Percentiles rank a stretch among this genome's conserved stretches.
Conservation (phyloP, 2,329 filamentous ascomycete species). For the Purpureocillium lavendulum region DNA sequence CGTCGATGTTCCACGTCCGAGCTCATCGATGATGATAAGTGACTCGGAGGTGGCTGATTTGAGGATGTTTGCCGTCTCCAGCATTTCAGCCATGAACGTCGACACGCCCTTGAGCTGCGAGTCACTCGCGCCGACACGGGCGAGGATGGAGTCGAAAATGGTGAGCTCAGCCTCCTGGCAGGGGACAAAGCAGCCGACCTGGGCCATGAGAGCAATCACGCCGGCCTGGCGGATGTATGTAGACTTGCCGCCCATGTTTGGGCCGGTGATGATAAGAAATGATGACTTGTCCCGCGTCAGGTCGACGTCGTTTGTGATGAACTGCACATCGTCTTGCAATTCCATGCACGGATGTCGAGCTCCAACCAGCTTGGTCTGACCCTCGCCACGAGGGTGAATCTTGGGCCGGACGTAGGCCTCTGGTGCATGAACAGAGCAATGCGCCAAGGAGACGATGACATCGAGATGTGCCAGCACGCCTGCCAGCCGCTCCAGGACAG, state of each 20-base stretch:
- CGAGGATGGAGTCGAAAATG: slow-evolving; percentile 94
- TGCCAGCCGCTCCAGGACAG: slow-evolving; percentile 82
- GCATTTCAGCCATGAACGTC: slow-evolving; percentile 99
- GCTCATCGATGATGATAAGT: slow-evolving; percentile 96
- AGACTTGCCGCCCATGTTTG: slow-evolving; percentile 98
- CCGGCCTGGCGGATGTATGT: slow-evolving; percentile 97
- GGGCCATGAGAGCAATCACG: slow-evolving; percentile 94
- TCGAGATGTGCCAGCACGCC: slow-evolving; percentile 87
- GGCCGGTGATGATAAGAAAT: slow-evolving; percentile 93
- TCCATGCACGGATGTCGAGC: slow-evolving; percentile 96
- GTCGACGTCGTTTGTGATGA: slow-evolving; percentile 94
- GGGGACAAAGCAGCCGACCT: slow-evolving; percentile 93
- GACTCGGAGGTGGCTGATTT: slow-evolving; percentile 94
- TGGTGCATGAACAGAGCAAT: slow-evolving; percentile 87
- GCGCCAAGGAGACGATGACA: slow-evolving; percentile 88
- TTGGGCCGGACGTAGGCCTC: slow-evolving; percentile 85
- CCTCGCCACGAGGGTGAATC: slow-evolving; percentile 81
- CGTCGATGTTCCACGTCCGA: slow-evolving; percentile 91
- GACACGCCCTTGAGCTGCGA: slow-evolving; percentile 96
- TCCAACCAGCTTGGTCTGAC: slow-evolving; percentile 83
- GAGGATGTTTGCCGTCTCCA: slow-evolving; percentile 96
- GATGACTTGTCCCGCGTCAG: slow-evolving; percentile 71
- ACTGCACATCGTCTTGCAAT: slow-evolving; percentile 96
- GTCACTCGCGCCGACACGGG: slow-evolving; percentile 90
- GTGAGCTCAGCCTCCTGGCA: slow-evolving; percentile 84